Evolutionary conservation across 331 rosid genomes (phyloP), one percentile per base, ranked within the genome.

Genomic region (Arachis monticola): DNA sequence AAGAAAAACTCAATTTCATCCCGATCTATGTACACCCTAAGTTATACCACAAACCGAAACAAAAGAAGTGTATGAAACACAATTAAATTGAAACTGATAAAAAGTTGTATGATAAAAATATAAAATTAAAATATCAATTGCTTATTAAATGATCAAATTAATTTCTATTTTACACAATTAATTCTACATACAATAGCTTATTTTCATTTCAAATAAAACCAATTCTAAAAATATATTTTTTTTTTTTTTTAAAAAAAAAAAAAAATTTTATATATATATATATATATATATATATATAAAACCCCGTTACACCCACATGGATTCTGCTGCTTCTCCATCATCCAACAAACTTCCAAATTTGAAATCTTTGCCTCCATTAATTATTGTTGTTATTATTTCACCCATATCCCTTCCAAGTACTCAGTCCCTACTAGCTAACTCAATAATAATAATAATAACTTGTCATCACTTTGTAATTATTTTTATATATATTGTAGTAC

Each of bases 271-370:
- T 69, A 53, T 64, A 11, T 11, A 42, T 50, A 38, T 35, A 59
- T 64, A 38, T 30, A 35, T 35, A 35, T 35, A 35, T 3, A 2
- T 17, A 22, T 22, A 22, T 22, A 22, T 22, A 22, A 22, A 22
- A 22, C 27, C 27, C 27, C 27, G 27, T 22, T 22, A 22, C 27
- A 22, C 57, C 71, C 87, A 74, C 86, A 77, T 87, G 88, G 86
- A 82, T 77, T 72, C 72, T 82, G 89, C 27, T 22, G 27, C 85
- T 87, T 65, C 90, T 75, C 78, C 80, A 60, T 73, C 74, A 4
- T 68, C 84, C 76, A 78, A 81, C 88, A 85, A 73, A 58, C 77
- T 67, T 74, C 81, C 73, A 69, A 45, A 40, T 55, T 67, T 57
- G 42, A 52, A 77, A 74, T 67, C 83, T 84, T 81, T 58, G 79